phyloP scores from a whole-genome alignment of 2,329 filamentous ascomycete genomes.

The Dactylellina leptospora region DNA sequence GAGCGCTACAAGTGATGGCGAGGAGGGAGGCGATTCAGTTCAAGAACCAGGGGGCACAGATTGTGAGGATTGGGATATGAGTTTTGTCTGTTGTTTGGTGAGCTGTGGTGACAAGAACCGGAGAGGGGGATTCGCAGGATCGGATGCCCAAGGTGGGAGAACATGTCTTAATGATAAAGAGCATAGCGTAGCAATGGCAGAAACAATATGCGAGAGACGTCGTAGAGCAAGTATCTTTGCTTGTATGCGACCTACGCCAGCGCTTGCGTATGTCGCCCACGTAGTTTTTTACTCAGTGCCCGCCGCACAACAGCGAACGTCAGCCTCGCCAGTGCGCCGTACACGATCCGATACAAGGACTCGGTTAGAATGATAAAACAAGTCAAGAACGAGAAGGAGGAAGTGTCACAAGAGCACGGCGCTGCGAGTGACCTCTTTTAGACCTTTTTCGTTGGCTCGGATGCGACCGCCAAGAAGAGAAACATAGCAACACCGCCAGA shows the following conservation, averaged over 20 bases:
- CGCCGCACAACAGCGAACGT: neutral
- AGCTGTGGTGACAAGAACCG: too few species aligned
- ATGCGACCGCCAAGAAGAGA: conserved; percentile 40
- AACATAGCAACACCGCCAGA: conserved; percentile 40
- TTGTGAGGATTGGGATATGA: conserved; percentile 77
- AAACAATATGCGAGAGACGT: too few species aligned
- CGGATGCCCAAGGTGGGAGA: conserved; percentile 4
- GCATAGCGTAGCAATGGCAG: too few species aligned
- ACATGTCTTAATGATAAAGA: too few species aligned
- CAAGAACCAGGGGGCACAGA: conserved; percentile 76
- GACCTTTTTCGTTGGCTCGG: conserved; percentile 17
- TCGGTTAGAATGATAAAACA: neutral
- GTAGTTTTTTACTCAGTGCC: neutral
- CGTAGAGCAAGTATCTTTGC: neutral
- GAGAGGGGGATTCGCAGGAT: conserved; percentile 2
- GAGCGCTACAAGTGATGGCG: conserved; percentile 85
- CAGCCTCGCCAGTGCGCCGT: neutral
- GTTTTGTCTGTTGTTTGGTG: neutral
- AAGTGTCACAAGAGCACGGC: conserved; percentile 19
- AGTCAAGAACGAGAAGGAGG: neutral
- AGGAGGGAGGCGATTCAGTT: conserved; percentile 86
- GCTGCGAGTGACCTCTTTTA: neutral
- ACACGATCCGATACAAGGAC: neutral
- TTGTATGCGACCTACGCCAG: conserved; percentile 6
- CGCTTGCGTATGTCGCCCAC: conserved; percentile 24